phyloP scores from a whole-genome alignment of 306 rosid genomes.

The Castanea crenata region DNA sequence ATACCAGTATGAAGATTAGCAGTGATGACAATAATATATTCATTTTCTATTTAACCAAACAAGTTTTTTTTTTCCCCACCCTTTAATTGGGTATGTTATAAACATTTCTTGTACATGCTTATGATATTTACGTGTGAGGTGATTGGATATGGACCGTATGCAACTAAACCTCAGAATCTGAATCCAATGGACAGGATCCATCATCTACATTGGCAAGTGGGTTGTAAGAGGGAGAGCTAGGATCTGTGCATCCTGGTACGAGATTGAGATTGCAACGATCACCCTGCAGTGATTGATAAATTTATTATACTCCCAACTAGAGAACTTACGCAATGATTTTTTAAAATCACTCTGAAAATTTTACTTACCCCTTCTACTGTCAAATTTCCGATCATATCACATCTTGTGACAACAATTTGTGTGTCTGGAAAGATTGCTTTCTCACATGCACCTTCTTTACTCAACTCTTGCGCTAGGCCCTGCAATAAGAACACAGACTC shows the following conservation, averaged over 20 bases:
- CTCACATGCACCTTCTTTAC: constrained; percentile 88
- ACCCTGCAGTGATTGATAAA: constrained; percentile 51
- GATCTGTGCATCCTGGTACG: constrained; percentile 78
- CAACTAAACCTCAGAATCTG: constrained; percentile 44
- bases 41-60: background rate
- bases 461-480: constrained; percentile 81
- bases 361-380: constrained; percentile 74
- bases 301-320: background rate
- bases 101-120: background rate
- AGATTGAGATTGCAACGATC: constrained; percentile 79
- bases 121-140: background rate
- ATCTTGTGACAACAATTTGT: constrained; percentile 38
- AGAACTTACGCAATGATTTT: background rate
- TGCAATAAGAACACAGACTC: constrained; percentile 15
- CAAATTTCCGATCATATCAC: constrained; percentile 77
- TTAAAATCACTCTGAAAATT: constrained; percentile 4
- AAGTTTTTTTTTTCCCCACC: background rate
- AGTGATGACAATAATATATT: background rate
- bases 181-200: constrained; percentile 67
- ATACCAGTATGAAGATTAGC: background rate
- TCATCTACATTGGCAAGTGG: constrained; percentile 93
- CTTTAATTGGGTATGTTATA: too few species aligned
- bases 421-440: constrained; percentile 87
- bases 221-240: constrained; percentile 52
- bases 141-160: background rate